Percentiles rank a stretch among this genome's conserved stretches.
These are phyloP conservation scores for Grosmannia serpens DNA, from an alignment of 2,329 filamentous ascomycete species.

Conservation along the genomic window DNA sequence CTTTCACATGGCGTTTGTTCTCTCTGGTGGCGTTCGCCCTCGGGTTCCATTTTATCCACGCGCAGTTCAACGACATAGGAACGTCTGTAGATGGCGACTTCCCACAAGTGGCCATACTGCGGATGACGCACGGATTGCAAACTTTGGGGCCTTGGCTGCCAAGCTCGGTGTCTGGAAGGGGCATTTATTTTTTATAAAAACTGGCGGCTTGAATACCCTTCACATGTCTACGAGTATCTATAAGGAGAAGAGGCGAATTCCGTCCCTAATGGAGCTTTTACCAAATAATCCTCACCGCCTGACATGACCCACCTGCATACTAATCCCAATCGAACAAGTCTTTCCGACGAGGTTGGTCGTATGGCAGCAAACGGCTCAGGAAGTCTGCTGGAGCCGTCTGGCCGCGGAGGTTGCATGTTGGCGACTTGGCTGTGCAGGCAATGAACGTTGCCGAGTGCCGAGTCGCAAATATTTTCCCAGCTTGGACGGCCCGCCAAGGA, in stretches of 20 bases:
- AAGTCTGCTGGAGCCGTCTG: no score
- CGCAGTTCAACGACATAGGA: not conserved
- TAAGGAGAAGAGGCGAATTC: not conserved
- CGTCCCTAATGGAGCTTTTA: not conserved
- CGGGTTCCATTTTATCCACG: not conserved
- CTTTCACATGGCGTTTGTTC: not conserved
- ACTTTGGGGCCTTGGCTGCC: not conserved
- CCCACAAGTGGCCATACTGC: no score
- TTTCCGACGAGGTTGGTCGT: not conserved
- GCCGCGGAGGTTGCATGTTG: not conserved
- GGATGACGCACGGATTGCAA: not conserved
- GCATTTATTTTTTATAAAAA: not conserved
- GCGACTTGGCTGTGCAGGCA: no score
- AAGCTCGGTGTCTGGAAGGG: not conserved
- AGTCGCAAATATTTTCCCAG: not conserved
- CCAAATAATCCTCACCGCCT: not conserved
- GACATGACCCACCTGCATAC: not conserved
- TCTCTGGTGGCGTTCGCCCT: not conserved
- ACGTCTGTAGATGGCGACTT: not conserved
- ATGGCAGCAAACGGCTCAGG: no score
- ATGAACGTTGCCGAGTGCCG: no score
- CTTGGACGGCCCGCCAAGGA: not conserved
- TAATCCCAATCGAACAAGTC: not conserved
- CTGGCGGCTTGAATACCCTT: not conserved
- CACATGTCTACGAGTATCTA: not conserved